A percentile compares a stretch with the other conserved stretches of the same genome.
Conservation (phyloP, 1,139 yeast species). For the Petasospora fabianii region DNA sequence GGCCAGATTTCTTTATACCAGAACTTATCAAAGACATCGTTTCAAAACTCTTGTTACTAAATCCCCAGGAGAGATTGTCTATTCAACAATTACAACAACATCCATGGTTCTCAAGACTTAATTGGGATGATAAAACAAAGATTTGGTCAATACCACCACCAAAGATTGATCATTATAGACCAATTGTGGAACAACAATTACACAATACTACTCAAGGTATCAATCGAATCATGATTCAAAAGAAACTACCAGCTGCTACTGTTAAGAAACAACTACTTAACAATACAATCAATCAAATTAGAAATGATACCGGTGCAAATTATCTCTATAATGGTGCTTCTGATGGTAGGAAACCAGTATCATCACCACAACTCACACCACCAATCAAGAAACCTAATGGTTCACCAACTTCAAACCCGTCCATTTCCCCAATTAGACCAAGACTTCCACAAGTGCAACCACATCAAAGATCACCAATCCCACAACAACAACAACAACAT, state of each 20-base stretch:
- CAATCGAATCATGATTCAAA: slow-evolving; percentile 18
- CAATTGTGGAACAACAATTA: slow-evolving; percentile 28
- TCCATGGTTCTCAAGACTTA: slow-evolving; percentile 62
- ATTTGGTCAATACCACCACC: slow-evolving; percentile 76
- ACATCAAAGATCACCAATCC: slow-evolving; percentile 5
- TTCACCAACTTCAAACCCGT: neutral
- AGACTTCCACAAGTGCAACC: slow-evolving; percentile 6
- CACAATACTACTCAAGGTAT: slow-evolving; percentile 11
- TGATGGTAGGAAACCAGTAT: slow-evolving; percentile 1
- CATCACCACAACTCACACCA: slow-evolving; percentile 3
- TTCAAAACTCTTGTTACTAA: slow-evolving; percentile 47
- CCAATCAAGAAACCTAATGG: neutral
- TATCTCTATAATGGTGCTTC: slow-evolving; percentile 5
- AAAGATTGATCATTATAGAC: slow-evolving; percentile 61
- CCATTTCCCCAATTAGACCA: slow-evolving; percentile 7
- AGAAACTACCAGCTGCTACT: slow-evolving; percentile 26
- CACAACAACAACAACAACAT: slow-evolving; percentile 8
- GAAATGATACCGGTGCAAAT: slow-evolving; percentile 14
- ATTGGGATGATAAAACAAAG: slow-evolving; percentile 59
- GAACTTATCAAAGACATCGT: slow-evolving; percentile 48
- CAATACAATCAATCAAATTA: slow-evolving; percentile 24
- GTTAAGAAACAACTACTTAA: slow-evolving; percentile 37
- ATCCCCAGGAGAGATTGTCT: slow-evolving; percentile 66
- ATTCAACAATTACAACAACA: slow-evolving; percentile 67
- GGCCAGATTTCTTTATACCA: slow-evolving; percentile 43